phyloP scores from a whole-genome alignment of 1,139 yeast genomes.

The Yamadazyma atmosphaerica region DNA sequence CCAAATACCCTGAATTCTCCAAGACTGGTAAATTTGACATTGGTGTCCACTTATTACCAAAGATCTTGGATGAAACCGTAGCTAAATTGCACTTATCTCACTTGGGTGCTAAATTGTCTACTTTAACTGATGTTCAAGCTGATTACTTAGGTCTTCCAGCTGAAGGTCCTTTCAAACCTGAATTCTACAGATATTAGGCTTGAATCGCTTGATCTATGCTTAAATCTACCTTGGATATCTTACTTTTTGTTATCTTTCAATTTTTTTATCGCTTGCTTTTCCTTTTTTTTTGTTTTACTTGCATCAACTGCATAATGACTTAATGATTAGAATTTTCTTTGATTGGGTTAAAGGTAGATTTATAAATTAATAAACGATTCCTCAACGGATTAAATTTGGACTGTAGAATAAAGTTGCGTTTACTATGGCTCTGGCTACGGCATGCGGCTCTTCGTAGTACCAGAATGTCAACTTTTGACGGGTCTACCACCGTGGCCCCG shows the following conservation, averaged over 20 bases:
- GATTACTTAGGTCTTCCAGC: conserved; percentile 92
- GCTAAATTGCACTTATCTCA: conserved; percentile 97
- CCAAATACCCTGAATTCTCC: conserved; percentile 83
- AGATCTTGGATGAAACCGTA: conserved; percentile 97
- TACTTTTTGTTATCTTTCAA: conserved; percentile 12
- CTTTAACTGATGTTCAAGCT: conserved; percentile 78
- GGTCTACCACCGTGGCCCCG: neutral
- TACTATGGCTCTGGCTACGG: neutral
- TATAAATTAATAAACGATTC: conserved; percentile 31
- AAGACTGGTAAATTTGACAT: conserved; percentile 88
- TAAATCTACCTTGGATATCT: conserved; percentile 1
- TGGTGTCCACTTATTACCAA: conserved; percentile 97
- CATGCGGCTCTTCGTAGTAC: too few relatives aligned
- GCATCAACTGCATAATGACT: conserved; percentile 52
- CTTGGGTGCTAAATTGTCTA: conserved; percentile 88
- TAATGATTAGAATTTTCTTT: conserved; percentile 19
- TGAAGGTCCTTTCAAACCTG: conserved; percentile 99
- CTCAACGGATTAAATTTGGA: conserved; percentile 58
- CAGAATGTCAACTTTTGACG: too few relatives aligned
- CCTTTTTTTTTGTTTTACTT: conserved; percentile 23
- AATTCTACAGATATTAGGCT: conserved; percentile 90
- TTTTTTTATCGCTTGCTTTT: conserved; percentile 7
- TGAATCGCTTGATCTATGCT: conserved; percentile 1
- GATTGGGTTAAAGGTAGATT: conserved; percentile 20
- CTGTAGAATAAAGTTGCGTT: neutral